Base-by-base conservation (phyloP, 2,329 filamentous ascomycete species). In the Colletotrichum sp. region DNA sequence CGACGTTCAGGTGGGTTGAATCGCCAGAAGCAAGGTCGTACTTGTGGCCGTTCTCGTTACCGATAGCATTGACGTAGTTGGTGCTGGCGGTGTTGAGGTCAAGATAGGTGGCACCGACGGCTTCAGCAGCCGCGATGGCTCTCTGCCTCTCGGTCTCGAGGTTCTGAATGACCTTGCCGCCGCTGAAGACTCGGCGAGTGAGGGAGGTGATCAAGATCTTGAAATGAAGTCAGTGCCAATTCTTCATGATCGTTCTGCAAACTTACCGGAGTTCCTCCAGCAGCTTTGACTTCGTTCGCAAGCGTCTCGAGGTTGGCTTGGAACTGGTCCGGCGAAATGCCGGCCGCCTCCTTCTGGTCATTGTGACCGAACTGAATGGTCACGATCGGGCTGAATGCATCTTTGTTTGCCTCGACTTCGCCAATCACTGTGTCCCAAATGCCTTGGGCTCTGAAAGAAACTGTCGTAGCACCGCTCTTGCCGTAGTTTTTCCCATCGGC, bases 311-410 rank as follows among this genome's bases (percentile, higher is more conserved):
- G 85, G 61, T 92, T 92, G 2, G 81, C 81, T 70, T 88, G 85
- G 82, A 89, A 93, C 74, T 88, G 80, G 0, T 84, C 82, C 6
- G 90, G 80, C 0, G 85, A 84, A 61, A 93, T 85, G 62, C 86
- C 86, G 2, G 85, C 86, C 0, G 82, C 84, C 1, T 85, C 73
- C 78, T 92, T 92, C 79, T 89, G 91, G 80, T 93, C 92, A 76
- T 93, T 93, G 81, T 93, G 91, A 8, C 91, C 91, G 75, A 93
- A 93, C 85, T 92, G 79, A 4, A 79, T 80, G 3, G 83, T 84
- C 13, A 84, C 81, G 25, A 76, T 66, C 15, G 74, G 74, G 59
- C 65, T 62, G 67, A 82, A 80, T 8, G 81, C 80, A 0, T 78
- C 78, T 19, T 82, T 85, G 66, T 87, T 83, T 1, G 83, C 82